Evolutionary conservation across 768 basidiomycete species (phyloP), one percentile per base, ranked within the genome.

Genomic region (Russula abietina): DNA sequence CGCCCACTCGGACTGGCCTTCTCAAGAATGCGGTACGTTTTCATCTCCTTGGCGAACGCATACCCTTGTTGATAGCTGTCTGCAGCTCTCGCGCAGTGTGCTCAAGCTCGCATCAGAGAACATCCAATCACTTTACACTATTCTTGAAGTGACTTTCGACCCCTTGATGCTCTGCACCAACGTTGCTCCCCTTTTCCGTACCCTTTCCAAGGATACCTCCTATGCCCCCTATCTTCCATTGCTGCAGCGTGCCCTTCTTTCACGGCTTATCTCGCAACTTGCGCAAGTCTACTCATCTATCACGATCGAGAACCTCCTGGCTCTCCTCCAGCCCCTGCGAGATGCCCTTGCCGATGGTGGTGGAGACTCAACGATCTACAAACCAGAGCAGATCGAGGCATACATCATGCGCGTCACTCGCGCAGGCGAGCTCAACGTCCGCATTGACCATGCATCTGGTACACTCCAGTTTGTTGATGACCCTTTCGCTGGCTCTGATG

Each of bases 361-460:
- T 19, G 69, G 60, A 33, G 69, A 60, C 51, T n/a, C 64, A 57
- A 39, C 55, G 8, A 57, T 71, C 45, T 89, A 85, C 73, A 85
- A 88, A 62, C 82, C 84, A n/a, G 85, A 88, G 64, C 86, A 88
- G 71, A 79, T 88, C 66, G 93, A 98, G 75, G 88, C 89, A 4
- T 98, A 96, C 74, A 77, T 98, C 66, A 96, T 97, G 90, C 87
- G 88, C 39, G 92, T 93, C 62, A 91, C 92, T 49, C 84, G 88
- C 52, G 84, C 88, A 9, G 91, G 92, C 43, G 93, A 97, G 73
- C 82, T 98, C 54, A 81, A 77, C 68, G 87, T 97, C 65, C 85
- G 86, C 17, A 84, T 98, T 50, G 93, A 98, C 74, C 96, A 99
- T 72, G 86, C 88, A 33, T 83, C 81, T 3, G 90, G 92, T 19